phyloP scores from a whole-genome alignment of 768 basidiomycete genomes.

The Cytidiella melzeri region DNA sequence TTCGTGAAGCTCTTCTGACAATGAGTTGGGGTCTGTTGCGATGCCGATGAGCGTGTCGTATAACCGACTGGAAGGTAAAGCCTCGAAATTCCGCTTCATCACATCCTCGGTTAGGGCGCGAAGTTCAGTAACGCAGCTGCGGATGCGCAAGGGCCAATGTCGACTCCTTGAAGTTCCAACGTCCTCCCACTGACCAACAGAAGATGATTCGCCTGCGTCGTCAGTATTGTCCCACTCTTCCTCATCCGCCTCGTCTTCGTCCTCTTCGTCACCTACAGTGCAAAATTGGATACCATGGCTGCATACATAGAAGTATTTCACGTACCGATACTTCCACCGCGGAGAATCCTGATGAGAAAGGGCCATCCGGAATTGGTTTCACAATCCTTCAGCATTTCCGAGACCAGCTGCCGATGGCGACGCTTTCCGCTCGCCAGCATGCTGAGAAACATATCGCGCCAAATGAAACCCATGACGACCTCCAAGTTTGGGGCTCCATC shows the following conservation, averaged over 20 bases:
- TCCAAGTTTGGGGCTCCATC: constrained; percentile 42
- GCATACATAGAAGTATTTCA: not conserved
- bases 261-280: too few relatives aligned
- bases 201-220: constrained; percentile 17
- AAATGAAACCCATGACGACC: constrained; percentile 52
- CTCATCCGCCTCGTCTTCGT: constrained; percentile 22
- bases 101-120: constrained; percentile 39
- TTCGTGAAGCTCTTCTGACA: constrained; percentile 23
- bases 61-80: constrained; percentile 41
- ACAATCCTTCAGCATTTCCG: constrained; percentile 56
- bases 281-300: too few relatives aligned
- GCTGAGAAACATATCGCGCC: constrained; percentile 61
- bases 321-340: constrained; percentile 43
- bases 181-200: constrained; percentile 11
- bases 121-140: constrained; percentile 34
- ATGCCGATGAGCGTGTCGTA: constrained; percentile 38
- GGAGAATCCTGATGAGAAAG: constrained; percentile 44
- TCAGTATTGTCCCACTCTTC: constrained; percentile 29
- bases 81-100: constrained; percentile 43
- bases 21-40: constrained; percentile 18
- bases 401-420: constrained; percentile 29
- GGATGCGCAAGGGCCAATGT: constrained; percentile 47
- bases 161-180: constrained; percentile 11
- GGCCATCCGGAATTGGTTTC: constrained; percentile 44
- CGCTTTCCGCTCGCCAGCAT: constrained; percentile 37